Base-by-base conservation (phyloP, 495 filamentous ascomycete species). In the Podospora tetraspora region DNA sequence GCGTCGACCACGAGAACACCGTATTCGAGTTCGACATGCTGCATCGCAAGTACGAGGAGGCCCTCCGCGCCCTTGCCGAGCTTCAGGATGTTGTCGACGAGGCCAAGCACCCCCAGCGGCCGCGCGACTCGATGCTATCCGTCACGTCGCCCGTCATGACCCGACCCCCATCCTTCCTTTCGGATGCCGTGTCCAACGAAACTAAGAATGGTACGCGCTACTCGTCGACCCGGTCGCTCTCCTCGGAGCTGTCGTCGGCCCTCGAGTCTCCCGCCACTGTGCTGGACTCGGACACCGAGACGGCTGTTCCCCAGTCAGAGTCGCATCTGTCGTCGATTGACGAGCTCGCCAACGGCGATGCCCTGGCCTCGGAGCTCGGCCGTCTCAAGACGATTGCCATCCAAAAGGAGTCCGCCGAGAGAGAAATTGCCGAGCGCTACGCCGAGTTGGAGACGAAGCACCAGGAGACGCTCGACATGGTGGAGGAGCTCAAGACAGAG, bases 201-300 rank as follows among this genome's bases (percentile, higher is more conserved):
- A 84, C 85, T 76, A 94, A 88, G 78, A 84, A 87, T 84, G 90
- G 88, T 81, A 89, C 83, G 80, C 92, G 91, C 81, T 88, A 85
- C 74, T 91, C 91, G 84, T 93, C 90, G 83, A 92, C 92, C 87
- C 93, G 90, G 78, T 97, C 94, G 79, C 92, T 97, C 76, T 97
- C 92, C 69, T 94, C 93, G 87, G 94, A 97, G 80, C 88, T 97
- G 79, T 97, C 92, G 81, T 97, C 90, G 83, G 92, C 84, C 87
- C 91, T 90, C 88, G 92, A 90, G 76, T 93, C 92, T 76, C 88
- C 87, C 72, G 84, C 85, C 76, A 88, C 88, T 72, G 81, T 82
- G 74, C 84, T 89, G 73, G 82, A 83, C 27, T 68, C 88, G 72
- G 85, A 89, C 77, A 79, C 81, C 64, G 86, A 85, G 70, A 80